A percentile compares a stretch with the other conserved stretches of the same genome.
phyloP scores from a whole-genome alignment of 2,329 filamentous ascomycete genomes.

The Pseudogymnoascus sp. region DNA sequence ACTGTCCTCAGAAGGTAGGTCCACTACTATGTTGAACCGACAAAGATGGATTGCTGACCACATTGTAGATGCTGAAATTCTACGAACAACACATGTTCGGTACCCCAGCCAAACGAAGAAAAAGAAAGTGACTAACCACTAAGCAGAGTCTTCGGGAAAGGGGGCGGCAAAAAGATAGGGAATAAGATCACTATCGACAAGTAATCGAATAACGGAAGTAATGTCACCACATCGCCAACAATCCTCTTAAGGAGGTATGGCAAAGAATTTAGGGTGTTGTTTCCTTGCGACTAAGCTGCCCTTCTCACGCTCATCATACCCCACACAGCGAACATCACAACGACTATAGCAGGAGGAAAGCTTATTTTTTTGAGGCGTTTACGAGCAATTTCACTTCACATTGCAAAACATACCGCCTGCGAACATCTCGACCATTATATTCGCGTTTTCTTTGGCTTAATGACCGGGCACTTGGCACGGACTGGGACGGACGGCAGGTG shows the following conservation, averaged over 20 bases:
- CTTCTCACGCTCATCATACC: neutral
- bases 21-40: neutral
- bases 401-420: neutral
- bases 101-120: neutral
- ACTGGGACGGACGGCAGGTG: neutral
- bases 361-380: conserved; percentile 1
- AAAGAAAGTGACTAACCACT: conserved; percentile 12
- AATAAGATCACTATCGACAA: neutral
- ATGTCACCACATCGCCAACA: neutral
- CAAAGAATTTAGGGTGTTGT: neutral
- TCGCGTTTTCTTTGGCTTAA: neutral
- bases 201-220: neutral
- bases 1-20: conserved; percentile 70
- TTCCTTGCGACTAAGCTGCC: neutral
- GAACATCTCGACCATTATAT: neutral
- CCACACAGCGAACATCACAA: no score
- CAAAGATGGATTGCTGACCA: neutral
- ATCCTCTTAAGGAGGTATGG: neutral
- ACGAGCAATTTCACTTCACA: neutral
- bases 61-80: conserved; percentile 38
- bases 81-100: conserved; percentile 42
- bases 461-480: neutral
- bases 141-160: conserved; percentile 22
- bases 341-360: neutral
- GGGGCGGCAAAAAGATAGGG: neutral